Percentiles rank a stretch among this genome's conserved stretches.
Evolutionary conservation across 2,329 filamentous ascomycete genomes (phyloP).

Genomic region (Fusarium illudens): DNA sequence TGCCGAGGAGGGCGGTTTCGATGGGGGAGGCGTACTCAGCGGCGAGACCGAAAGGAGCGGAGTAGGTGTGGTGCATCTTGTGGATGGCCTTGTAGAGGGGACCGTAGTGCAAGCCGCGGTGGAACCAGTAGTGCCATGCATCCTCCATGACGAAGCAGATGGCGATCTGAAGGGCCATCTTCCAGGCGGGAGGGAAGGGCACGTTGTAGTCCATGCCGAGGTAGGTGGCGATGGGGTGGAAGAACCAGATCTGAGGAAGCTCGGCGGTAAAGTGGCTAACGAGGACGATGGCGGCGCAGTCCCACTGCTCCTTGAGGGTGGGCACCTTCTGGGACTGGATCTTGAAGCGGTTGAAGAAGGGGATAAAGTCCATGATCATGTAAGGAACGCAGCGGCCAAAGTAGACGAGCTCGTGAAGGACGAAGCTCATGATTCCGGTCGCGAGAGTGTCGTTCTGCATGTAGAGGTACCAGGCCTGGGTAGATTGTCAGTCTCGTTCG

Average conservation of each 20-base stretch:
- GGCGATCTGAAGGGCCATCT: slow-evolving; percentile 89
- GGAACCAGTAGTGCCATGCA: slow-evolving; percentile 97
- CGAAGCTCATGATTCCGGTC: slow-evolving; percentile 96
- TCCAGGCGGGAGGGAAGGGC: slow-evolving; percentile 86
- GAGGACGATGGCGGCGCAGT: slow-evolving; percentile 91
- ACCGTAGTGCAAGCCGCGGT: slow-evolving; percentile 92
- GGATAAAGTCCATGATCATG: slow-evolving; percentile 89
- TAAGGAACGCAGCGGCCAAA: slow-evolving; percentile 91
- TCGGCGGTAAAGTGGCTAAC: slow-evolving; percentile 97
- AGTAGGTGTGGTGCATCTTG: slow-evolving; percentile 99
- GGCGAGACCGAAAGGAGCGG: slow-evolving; percentile 93
- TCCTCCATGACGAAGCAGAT: slow-evolving; percentile 97
- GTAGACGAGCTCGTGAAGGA: slow-evolving; percentile 94
- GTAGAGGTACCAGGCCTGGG: slow-evolving; percentile 90
- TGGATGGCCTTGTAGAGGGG: slow-evolving; percentile 96
- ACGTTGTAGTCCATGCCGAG: slow-evolving; percentile 88
- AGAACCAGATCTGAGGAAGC: slow-evolving; percentile 98
- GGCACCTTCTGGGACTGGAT: slow-evolving; percentile 91
- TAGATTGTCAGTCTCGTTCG: slow-evolving; percentile 26
- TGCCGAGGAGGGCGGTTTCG: slow-evolving; percentile 92
- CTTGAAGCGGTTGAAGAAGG: slow-evolving; percentile 92
- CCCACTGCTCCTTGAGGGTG: slow-evolving; percentile 91
- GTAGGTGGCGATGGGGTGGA: slow-evolving; percentile 95
- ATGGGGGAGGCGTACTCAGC: slow-evolving; percentile 98
- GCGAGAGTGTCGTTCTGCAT: slow-evolving; percentile 98